phyloP scores from a whole-genome alignment of 2,329 filamentous ascomycete genomes.

The Lizonia empirigonia region DNA sequence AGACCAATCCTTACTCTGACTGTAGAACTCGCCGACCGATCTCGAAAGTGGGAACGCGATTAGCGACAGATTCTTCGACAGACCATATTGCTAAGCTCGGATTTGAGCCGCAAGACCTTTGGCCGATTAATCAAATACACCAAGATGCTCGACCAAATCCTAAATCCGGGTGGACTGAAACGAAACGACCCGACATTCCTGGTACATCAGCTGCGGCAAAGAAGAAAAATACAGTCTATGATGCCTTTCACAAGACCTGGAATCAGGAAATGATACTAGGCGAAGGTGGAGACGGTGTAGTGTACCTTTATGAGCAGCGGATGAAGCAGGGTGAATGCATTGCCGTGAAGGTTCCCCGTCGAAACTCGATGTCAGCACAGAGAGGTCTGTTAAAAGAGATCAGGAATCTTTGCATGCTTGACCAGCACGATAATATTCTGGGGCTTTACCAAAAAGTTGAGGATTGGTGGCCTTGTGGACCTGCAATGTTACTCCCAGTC shows the following conservation, averaged over 20 bases:
- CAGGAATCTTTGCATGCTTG: not conserved
- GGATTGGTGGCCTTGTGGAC: slow-evolving; percentile 6
- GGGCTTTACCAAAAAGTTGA: slow-evolving; percentile 10
- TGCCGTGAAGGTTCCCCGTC: slow-evolving; percentile 6
- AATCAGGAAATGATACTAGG: slow-evolving; percentile 4
- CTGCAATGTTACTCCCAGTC: slow-evolving; percentile 28
- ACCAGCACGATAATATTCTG: slow-evolving; percentile 21
- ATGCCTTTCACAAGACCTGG: not conserved
- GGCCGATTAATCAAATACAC: too few species aligned
- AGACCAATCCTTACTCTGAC: not conserved
- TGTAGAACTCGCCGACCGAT: not conserved
- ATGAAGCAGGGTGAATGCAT: not conserved
- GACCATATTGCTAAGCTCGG: not conserved
- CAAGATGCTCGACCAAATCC: too few species aligned
- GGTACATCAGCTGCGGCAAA: not conserved
- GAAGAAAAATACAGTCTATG: not conserved
- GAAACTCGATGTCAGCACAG: not conserved
- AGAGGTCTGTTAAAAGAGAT: not conserved
- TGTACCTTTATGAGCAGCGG: slow-evolving; percentile 3
- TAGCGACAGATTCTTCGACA: not conserved
- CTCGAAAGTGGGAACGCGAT: not conserved
- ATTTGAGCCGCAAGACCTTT: too few species aligned
- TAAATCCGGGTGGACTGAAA: not conserved
- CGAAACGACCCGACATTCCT: not conserved
- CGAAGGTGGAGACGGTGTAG: slow-evolving; percentile 17